phyloP scores from a whole-genome alignment of 768 basidiomycete genomes.

The Leccinum fibrillosum region DNA sequence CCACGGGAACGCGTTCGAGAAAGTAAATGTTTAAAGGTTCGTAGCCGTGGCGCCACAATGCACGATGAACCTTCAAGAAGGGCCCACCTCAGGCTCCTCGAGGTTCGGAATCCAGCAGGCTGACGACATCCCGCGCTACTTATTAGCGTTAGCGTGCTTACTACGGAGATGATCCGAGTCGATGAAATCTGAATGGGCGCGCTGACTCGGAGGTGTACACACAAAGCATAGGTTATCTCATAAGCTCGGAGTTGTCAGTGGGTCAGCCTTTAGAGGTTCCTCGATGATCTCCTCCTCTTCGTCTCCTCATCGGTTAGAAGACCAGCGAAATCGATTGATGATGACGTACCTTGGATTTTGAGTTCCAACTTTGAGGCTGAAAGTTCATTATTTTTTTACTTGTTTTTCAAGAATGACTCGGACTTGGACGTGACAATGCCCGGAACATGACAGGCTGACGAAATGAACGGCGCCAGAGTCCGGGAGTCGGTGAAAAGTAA shows the following conservation, averaged over 20 bases:
- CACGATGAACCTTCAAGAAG: not conserved
- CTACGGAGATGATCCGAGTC: not conserved
- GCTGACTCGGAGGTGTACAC: not conserved
- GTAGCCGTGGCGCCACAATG: not conserved
- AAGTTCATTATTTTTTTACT: not conserved
- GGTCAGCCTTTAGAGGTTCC: not conserved
- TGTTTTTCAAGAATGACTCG: not conserved
- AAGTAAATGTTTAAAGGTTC: not conserved
- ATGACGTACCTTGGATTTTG: not conserved
- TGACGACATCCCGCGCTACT: not conserved
- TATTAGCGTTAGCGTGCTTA: not conserved
- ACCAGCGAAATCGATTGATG: not conserved
- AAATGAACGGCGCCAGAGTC: not conserved
- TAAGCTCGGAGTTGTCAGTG: not conserved
- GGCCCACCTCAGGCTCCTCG: too few species aligned
- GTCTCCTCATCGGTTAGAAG: not conserved
- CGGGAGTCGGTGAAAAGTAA: not conserved
- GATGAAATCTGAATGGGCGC: not conserved
- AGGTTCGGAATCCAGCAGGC: not conserved
- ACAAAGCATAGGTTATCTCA: not conserved
- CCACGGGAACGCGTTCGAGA: not conserved
- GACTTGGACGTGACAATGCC: not conserved
- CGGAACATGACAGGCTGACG: not conserved
- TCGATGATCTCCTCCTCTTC: not conserved
- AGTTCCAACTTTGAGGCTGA: not conserved